Conservation (phyloP, 805 yeast genomes). For the Naumovozyma castellii region DNA sequence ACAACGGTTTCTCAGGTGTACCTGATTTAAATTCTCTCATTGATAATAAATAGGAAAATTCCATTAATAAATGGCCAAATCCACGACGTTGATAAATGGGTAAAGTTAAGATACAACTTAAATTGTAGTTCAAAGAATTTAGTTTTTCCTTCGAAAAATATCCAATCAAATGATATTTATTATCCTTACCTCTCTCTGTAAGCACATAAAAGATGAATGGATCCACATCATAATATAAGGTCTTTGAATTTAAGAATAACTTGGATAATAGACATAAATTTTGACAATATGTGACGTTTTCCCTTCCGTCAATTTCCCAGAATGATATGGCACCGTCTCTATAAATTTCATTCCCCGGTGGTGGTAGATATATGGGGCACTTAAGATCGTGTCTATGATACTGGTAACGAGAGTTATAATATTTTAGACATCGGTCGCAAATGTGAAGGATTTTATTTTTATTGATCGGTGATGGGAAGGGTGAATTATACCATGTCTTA, state of each 20-base stretch:
- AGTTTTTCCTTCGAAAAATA: constrained; percentile 83
- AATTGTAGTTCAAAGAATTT: constrained; percentile 66
- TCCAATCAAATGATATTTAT: constrained; percentile 59
- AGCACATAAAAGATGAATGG: constrained; percentile 86
- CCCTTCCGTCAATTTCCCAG: constrained; percentile 90
- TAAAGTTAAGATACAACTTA: constrained; percentile 82
- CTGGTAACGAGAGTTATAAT: constrained; percentile 59
- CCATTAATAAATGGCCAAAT: constrained; percentile 80
- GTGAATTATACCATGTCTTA: constrained; percentile 87
- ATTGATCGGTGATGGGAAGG: constrained; percentile 82
- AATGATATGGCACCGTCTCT: constrained; percentile 56
- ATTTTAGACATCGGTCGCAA: constrained; percentile 79
- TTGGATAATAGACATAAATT: constrained; percentile 85
- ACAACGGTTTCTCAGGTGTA: constrained; percentile 91
- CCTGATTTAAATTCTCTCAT: constrained; percentile 69
- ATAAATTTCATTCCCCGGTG: constrained; percentile 90
- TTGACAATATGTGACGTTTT: constrained; percentile 74
- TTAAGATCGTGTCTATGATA: constrained; percentile 64
- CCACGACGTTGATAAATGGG: constrained; percentile 86
- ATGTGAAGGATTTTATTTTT: constrained; percentile 53
- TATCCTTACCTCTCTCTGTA: constrained; percentile 46
- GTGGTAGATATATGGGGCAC: constrained; percentile 50
- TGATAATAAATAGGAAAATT: constrained; percentile 75
- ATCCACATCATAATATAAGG: constrained; percentile 89
- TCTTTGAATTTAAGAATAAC: constrained; percentile 80